Percentiles rank a stretch among this genome's conserved stretches.
phyloP scores from a whole-genome alignment of 2,329 filamentous ascomycete species.

The Ceratocystis smalleyi region DNA sequence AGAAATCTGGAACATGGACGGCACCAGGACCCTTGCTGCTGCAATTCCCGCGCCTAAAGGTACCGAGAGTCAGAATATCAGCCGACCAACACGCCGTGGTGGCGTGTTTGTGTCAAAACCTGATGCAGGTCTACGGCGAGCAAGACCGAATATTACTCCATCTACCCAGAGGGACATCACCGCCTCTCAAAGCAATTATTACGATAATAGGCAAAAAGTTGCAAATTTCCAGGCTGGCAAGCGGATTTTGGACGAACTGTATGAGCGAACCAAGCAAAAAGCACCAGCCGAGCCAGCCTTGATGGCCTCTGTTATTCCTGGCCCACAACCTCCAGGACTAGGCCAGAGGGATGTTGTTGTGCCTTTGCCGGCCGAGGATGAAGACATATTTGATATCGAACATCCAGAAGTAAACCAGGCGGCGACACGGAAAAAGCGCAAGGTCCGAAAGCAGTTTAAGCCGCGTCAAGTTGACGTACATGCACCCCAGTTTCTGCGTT shows the following conservation, averaged over 20 bases:
- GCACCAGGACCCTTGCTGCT: constrained; percentile 23
- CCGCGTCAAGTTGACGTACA: constrained; percentile 34
- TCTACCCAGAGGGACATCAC: not conserved
- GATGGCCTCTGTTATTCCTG: constrained; percentile 3
- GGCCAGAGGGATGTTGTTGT: no score
- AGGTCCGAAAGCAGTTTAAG: constrained; percentile 30
- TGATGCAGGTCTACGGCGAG: constrained; percentile 6
- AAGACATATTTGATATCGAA: constrained; percentile 9
- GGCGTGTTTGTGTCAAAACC: constrained; percentile 11
- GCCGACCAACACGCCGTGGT: not conserved
- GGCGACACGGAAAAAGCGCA: constrained; percentile 17
- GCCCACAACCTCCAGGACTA: not conserved
- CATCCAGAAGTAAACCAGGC: not conserved
- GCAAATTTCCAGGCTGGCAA: constrained; percentile 37
- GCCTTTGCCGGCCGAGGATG: not conserved
- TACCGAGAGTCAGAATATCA: not conserved
- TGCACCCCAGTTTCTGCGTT: constrained; percentile 38
- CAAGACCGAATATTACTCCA: not conserved
- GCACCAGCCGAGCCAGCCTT: constrained; percentile 16
- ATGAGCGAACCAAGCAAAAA: constrained; percentile 27
- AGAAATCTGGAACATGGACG: constrained; percentile 26
- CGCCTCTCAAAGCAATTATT: not conserved
- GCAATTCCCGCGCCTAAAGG: not conserved
- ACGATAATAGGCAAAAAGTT: not conserved
- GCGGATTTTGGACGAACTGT: constrained; percentile 39